Evolutionary conservation across 352 stramenopile species (phyloP).

Genomic region (Phytophthora constricta): DNA sequence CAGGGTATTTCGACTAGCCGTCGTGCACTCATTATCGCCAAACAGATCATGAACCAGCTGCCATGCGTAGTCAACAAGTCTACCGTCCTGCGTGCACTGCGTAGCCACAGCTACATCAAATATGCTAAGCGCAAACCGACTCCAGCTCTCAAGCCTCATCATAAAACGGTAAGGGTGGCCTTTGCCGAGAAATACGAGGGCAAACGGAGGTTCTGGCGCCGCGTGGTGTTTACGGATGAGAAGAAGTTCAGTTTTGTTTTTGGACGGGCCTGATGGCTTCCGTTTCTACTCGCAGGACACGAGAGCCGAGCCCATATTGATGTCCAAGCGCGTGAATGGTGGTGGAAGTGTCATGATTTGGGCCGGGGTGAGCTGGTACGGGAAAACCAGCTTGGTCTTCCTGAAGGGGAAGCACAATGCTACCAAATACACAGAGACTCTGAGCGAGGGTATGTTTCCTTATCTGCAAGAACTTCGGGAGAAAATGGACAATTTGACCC

Average conservation of each 20-base stretch:
- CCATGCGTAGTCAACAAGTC: too few species aligned
- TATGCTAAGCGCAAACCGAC: conserved; percentile 15
- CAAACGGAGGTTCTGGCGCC: conserved; percentile 9
- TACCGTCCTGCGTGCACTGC: conserved; percentile 10
- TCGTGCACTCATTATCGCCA: too few species aligned
- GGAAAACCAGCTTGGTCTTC: not conserved
- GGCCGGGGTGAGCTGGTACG: conserved; percentile 4
- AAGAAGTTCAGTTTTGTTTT: conserved; percentile 18
- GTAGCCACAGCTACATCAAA: conserved; percentile 5
- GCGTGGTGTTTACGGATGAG: conserved; percentile 15
- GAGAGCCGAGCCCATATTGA: not conserved
- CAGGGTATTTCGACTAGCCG: too few species aligned
- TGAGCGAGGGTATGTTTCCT: not conserved
- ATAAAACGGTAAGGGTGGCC: not conserved
- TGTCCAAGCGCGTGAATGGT: conserved; percentile 14
- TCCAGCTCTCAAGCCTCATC: conserved; percentile 10
- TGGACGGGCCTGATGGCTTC: conserved; percentile 14
- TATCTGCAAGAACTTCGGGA: not conserved
- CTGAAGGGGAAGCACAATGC: conserved; percentile 1
- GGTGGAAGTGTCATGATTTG: conserved; percentile 18
- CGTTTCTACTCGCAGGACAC: conserved; percentile 10
- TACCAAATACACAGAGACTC: not conserved
- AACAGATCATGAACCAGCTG: too few species aligned
- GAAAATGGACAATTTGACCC: not conserved
- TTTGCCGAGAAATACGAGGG: conserved; percentile 2